These are phyloP conservation scores for Euclidium syriacum DNA, from an alignment of 345 rosid species.

Conservation along the genomic window DNA sequence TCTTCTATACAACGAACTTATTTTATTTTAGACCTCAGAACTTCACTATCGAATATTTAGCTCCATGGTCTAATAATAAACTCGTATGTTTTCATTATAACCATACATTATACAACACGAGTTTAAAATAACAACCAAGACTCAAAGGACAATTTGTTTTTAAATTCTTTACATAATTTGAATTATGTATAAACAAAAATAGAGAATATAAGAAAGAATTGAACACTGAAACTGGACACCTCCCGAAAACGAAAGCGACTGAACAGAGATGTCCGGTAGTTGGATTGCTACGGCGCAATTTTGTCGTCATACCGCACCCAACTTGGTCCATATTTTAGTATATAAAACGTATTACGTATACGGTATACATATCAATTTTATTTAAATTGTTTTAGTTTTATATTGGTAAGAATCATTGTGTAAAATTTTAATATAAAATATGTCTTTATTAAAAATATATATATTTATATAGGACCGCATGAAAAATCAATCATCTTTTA, in stretches of 20 bases:
- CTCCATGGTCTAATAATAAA: not conserved
- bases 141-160: no score
- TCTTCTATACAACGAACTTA: no score
- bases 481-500: not conserved
- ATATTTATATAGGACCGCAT: not conserved
- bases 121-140: conserved; percentile 6
- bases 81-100: not conserved
- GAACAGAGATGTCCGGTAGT: conserved; percentile 8
- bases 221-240: conserved; percentile 23
- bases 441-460: no score
- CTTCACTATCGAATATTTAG: no score
- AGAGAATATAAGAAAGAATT: conserved; percentile 9
- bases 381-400: not conserved
- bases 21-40: no score
- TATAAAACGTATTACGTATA: not conserved
- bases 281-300: conserved; percentile 14
- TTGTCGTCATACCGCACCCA: not conserved
- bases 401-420: not conserved
- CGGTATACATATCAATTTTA: conserved; percentile 1
- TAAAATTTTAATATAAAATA: no score
- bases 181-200: not conserved
- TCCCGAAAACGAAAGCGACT: conserved; percentile 21
- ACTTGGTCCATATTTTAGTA: not conserved
- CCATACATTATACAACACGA: not conserved
- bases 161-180: no score